These are phyloP conservation scores for Penicillium sp. DNA, from an alignment of 2,329 filamentous ascomycete species.

Conservation along the genomic window DNA sequence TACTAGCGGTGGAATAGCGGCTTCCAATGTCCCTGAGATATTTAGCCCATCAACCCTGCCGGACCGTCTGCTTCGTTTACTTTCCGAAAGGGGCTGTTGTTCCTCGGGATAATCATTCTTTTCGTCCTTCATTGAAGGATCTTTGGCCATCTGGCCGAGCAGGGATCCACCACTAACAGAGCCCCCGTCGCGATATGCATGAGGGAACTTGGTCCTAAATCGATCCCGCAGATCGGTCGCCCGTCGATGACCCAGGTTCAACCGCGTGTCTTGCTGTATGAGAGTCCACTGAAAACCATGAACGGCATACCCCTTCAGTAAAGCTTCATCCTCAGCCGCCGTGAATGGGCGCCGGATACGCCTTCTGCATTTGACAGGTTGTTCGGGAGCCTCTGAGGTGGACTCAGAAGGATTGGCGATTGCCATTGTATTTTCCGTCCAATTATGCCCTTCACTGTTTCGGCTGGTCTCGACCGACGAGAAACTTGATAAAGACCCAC, in stretches of 20 bases:
- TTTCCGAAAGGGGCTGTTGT: conserved; percentile 21
- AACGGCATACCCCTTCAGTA: conserved; percentile 63
- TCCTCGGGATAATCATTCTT: conserved; percentile 12
- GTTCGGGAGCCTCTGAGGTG: conserved; percentile 54
- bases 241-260: conserved; percentile 58
- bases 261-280: conserved; percentile 60
- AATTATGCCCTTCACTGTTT: conserved; percentile 18
- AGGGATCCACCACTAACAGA: conserved; percentile 41
- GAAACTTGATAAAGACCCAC: conserved; percentile 26
- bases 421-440: conserved; percentile 33
- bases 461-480: conserved; percentile 24
- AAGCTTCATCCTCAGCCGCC: conserved; percentile 60
- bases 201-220: conserved; percentile 64
- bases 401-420: conserved; percentile 39
- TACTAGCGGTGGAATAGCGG: conserved; percentile 37
- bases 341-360: conserved; percentile 62
- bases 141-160: conserved; percentile 21
- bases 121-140: conserved; percentile 11
- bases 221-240: conserved; percentile 66
- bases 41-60: conserved; percentile 24
- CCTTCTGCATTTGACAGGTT: conserved; percentile 53
- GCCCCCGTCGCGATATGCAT: conserved; percentile 57
- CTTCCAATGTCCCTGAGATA: conserved; percentile 33
- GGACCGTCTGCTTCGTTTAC: conserved; percentile 14
- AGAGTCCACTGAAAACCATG: conserved; percentile 65